Conservation (phyloP, 2,329 filamentous ascomycete genomes). For the Penicillium sp. region DNA sequence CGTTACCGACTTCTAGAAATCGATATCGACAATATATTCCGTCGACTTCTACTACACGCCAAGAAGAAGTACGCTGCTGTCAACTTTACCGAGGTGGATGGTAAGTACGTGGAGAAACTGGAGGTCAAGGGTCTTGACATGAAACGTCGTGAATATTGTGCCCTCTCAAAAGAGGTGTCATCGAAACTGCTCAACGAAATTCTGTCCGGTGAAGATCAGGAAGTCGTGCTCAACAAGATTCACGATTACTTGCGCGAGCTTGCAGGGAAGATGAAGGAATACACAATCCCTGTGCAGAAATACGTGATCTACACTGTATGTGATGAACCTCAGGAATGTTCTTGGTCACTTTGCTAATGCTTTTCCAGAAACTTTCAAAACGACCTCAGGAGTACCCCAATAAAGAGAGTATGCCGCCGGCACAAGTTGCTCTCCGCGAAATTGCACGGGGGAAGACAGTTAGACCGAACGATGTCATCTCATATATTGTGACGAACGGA, state of each 20-base stretch:
- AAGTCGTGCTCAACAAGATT: slow-evolving; percentile 81
- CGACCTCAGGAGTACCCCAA: slow-evolving; percentile 91
- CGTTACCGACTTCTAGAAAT: slow-evolving; percentile 91
- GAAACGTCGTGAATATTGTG: slow-evolving; percentile 95
- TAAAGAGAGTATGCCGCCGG: slow-evolving; percentile 90
- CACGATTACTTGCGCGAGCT: slow-evolving; percentile 89
- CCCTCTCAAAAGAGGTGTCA: slow-evolving; percentile 91
- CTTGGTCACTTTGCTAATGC: slow-evolving; percentile 14
- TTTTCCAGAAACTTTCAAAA: slow-evolving; percentile 76
- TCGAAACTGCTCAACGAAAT: slow-evolving; percentile 88
- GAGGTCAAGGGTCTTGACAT: slow-evolving; percentile 98
- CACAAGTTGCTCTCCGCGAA: slow-evolving; percentile 89
- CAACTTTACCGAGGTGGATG: slow-evolving; percentile 84
- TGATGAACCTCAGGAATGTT: background rate
- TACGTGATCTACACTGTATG: slow-evolving; percentile 88
- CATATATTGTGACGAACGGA: slow-evolving; percentile 81
- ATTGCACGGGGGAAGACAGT: slow-evolving; percentile 81
- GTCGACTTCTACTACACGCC: slow-evolving; percentile 85
- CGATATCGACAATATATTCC: slow-evolving; percentile 96
- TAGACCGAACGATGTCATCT: slow-evolving; percentile 92
- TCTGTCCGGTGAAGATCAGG: slow-evolving; percentile 86
- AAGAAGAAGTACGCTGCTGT: slow-evolving; percentile 99
- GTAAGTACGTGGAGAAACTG: slow-evolving; percentile 88
- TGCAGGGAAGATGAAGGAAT: slow-evolving; percentile 80
- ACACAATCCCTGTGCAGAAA: slow-evolving; percentile 71